phyloP scores from a whole-genome alignment of 805 yeast species.

The Wickerhamiella lipophila region DNA sequence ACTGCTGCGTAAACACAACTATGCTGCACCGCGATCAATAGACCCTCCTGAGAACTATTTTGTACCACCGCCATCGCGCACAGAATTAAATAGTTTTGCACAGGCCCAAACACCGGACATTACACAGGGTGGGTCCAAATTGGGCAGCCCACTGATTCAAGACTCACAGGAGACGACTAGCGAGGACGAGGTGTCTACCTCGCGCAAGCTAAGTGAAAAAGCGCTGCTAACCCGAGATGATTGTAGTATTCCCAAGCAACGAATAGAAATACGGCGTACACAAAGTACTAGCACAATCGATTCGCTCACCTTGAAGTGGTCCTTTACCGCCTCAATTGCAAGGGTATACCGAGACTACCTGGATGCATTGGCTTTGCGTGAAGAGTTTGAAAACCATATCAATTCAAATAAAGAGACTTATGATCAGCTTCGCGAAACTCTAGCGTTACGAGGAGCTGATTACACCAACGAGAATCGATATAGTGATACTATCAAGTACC shows the following conservation, averaged over 20 bases:
- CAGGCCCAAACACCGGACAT: background rate
- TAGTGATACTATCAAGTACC: constrained; percentile 21
- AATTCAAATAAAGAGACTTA: constrained; percentile 10
- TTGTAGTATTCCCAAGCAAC: background rate
- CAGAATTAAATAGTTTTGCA: background rate
- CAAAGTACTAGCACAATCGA: constrained; percentile 17
- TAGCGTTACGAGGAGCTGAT: constrained; percentile 16
- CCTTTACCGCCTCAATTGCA: constrained; percentile 18
- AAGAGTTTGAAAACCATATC: constrained; percentile 14
- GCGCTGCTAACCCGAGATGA: constrained; percentile 10
- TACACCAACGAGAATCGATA: constrained; percentile 19
- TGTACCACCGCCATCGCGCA: background rate
- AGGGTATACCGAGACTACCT: constrained; percentile 14
- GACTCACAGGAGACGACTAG: background rate
- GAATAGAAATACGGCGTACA: constrained; percentile 14
- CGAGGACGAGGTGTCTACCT: background rate
- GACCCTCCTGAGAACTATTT: background rate
- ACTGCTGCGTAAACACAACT: constrained; percentile 2
- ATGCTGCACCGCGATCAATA: background rate
- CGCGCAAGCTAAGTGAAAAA: background rate
- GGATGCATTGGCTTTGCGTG: constrained; percentile 16
- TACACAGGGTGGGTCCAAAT: background rate
- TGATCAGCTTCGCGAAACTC: constrained; percentile 13
- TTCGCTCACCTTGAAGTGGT: constrained; percentile 16
- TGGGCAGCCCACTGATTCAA: background rate